Evolutionary conservation across 805 yeast genomes (phyloP), one percentile per base, ranked within the genome.

Genomic region (Tetrapisispora phaffii): DNA sequence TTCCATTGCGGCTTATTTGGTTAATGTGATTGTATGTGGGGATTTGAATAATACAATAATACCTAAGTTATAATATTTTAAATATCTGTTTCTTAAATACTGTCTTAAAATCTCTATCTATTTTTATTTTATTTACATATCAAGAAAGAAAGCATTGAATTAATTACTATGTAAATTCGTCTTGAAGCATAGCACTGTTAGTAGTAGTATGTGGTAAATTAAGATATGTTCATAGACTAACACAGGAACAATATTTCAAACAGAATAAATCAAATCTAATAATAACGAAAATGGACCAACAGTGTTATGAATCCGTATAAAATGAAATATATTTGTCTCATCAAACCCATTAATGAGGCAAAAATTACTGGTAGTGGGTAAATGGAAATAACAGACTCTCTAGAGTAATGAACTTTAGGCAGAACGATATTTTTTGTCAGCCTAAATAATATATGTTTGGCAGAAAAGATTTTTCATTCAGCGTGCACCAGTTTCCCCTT

Each of bases 1-100:
- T 84, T 90, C 97, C 98, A 90, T 90, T 70, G 75, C 87, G 84
- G 62, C 68, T 67, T 64, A 50, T 57, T 40, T 32, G 43, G 32
- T 40, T 40, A 23, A 22, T 33, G 35, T 40, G 37, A 7, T 40
- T 32, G 13, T 13, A 16, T 40, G 32, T 37, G 37, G 34, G 28
- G 20, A 29, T 15, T 31, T 31, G n/a, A 28, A 20, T 13, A 20
- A 21, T 15, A 13, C n/a, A n/a, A n/a, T n/a, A n/a, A n/a, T n/a
- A n/a, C n/a, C n/a, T n/a, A n/a, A n/a, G n/a, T n/a, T n/a, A n/a
- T n/a, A n/a, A n/a, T 15, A 31, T 12, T 31, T n/a, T n/a, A n/a
- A n/a, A n/a, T n/a, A n/a, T n/a, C n/a, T n/a, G n/a, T n/a, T n/a
- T n/a, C n/a, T n/a, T n/a, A n/a, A n/a, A n/a, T n/a, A n/a, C n/a